Base-by-base conservation (phyloP, 2,329 filamentous ascomycete species). In the Orbilia blumenaviensis region DNA sequence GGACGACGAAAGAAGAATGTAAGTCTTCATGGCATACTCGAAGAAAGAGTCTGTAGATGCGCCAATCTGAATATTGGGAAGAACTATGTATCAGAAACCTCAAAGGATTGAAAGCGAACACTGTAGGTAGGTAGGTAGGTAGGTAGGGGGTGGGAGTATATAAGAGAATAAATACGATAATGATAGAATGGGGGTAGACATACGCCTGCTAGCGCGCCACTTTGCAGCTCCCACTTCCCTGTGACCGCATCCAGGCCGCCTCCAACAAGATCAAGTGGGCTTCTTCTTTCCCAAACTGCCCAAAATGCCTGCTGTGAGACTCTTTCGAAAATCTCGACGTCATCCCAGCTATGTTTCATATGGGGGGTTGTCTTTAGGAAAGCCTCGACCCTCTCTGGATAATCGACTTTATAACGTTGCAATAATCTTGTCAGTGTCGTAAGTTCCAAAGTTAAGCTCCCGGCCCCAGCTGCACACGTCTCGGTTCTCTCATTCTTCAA, bases 41-140 rank as follows among this genome's bases (percentile, higher is more conserved):
- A 97, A 98, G 84, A 99, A 99, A 83, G 94, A 97, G 84, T 99
- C 95, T 81, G 97, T 93, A 41, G 95, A 95, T 6, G 95, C 95
- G 58, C 95, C 95, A 79, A 99, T 96, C 84, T 85, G 61, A 48
- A 52, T 58, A 41, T 27, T 69, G 77, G 66, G 42, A 63, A 63
- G 67, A 79, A 50, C 78, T 69, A 64, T 66, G 42, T 63, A 77
- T 76, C 61, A 68, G 78, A 41, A 67, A 61, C 62, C 44, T 67
- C 58, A 62, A 52, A 62, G 32, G 27, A 61, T 29, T 48, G 27
- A 50, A 56, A 72, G 41, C 38, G 27, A 58, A 71, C 41, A 27
- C 42, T 21, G 2, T 36, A 21, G 27, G 52, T n/a, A 23, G 46
- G 16, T n/a, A 44, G 1, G 2, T 36, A 21, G 27, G 52, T n/a